Evolutionary conservation across 345 rosid genomes (phyloP).

Genomic region (Eucalyptus melliodora): DNA sequence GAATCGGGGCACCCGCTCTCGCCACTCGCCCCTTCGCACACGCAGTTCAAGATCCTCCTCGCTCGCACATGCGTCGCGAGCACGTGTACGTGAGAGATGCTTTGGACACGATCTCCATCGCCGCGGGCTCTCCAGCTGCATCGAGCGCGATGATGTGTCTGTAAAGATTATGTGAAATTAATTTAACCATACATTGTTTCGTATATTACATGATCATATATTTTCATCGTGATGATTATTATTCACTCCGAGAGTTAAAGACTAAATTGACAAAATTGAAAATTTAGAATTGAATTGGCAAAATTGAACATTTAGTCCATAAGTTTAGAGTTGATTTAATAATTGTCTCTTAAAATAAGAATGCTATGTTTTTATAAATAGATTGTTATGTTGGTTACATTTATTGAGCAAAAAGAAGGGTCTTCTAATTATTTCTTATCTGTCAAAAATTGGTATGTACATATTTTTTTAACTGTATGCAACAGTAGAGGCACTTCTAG

Average conservation of each 20-base stretch:
- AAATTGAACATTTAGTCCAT: accelerated
- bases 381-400: background rate
- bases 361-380: background rate
- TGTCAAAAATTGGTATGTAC: accelerated
- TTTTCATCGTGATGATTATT: background rate
- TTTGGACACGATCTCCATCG: background rate
- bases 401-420: background rate
- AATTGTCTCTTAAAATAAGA: background rate
- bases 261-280: background rate
- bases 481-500: too few relatives aligned
- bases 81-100: background rate
- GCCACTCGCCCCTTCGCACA: background rate
- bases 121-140: background rate
- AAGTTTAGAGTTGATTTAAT: background rate
- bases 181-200: background rate
- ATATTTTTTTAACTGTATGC: background rate
- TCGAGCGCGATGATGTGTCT: background rate
- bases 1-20: background rate
- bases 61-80: background rate
- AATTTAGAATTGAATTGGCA: accelerated
- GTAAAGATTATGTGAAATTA: background rate
- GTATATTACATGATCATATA: background rate
- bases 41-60: background rate
- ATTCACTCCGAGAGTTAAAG: accelerated
- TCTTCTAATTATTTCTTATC: background rate